These are phyloP conservation scores for Cinchona pubescens DNA, from an alignment of 257 asterid genomes.

Conservation along the genomic window DNA sequence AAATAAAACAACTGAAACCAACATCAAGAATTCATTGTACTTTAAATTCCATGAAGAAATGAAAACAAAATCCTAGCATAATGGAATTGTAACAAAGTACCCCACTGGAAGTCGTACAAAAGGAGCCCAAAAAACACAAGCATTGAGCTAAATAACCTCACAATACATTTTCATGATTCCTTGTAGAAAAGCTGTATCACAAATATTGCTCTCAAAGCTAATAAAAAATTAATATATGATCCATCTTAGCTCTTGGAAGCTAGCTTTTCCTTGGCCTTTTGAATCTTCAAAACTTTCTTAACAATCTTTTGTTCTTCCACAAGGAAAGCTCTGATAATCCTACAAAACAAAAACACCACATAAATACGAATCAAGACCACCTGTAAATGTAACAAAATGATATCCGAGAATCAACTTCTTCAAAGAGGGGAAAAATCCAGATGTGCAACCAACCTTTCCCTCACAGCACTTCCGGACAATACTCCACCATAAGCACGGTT, in stretches of 20 bases:
- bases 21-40: background rate
- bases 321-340: conserved; percentile 79
- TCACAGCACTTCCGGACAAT: conserved; percentile 66
- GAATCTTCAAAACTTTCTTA: conserved; percentile 84
- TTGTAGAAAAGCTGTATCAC: conserved; percentile 19
- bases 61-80: conserved; percentile 17
- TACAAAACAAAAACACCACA: conserved; percentile 1
- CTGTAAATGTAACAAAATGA: background rate
- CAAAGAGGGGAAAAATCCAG: background rate
- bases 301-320: conserved; percentile 77
- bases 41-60: background rate
- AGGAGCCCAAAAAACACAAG: conserved; percentile 3
- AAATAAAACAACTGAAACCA: no score
- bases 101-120: conserved; percentile 1
- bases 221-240: conserved; percentile 10
- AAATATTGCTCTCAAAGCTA: conserved; percentile 21
- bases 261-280: conserved; percentile 66
- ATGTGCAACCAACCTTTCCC: conserved; percentile 52
- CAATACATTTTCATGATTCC: conserved; percentile 20
- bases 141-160: conserved; percentile 16
- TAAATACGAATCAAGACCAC: background rate
- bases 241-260: conserved; percentile 52
- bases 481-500: conserved; percentile 84
- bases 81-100: background rate
- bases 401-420: no score